Evolutionary conservation across 495 filamentous ascomycete genomes (phyloP), one percentile per base, ranked within the genome.

Genomic region (Aspergillus carlsbadensis): DNA sequence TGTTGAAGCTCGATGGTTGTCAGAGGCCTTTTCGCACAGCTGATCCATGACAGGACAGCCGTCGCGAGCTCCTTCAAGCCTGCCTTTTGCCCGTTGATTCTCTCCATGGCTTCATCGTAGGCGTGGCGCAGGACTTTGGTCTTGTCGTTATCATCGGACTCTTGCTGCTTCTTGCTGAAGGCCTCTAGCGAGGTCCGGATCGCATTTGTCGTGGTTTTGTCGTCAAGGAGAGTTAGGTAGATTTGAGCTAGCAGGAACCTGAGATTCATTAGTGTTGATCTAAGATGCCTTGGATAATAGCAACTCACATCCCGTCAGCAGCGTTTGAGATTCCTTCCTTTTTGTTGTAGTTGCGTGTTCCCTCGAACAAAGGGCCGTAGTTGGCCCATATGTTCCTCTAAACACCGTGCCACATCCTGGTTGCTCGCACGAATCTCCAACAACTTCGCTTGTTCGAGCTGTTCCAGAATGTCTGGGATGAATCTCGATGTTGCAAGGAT

Each of bases 401-500:
- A n/a, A 49, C 75, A 81, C 26, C 18, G 42, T 8, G 29, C 6
- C 0, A 80, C 42, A 51, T 80, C 78, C 10, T 52, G 57, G 6
- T 62, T 29, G 7, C n/a, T 65, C 8, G 78, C 80, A 0, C 57
- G 61, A 6, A 83, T 71, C 17, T 78, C 68, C 3, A 79, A 10
- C 24, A 2, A 36, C 20, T 6, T 43, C 10, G 40, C 18, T 2
- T 29, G 26, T 31, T 61, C 55, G 67, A 71, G 71, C n/a, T 49
- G 8, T 3, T 46, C 36, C 0, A 49, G 48, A n/a, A 78, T 71
- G 5, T 68, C 67, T 18, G 71, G 62, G 15, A 73, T 65, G 13
- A 33, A 43, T 11, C 75, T 62, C 13, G 76, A 79, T 5, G 78
- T 80, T 2, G 59, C 69, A 10, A 80, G 69, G 10, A 78, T 13